phyloP scores from a whole-genome alignment of 208 protist genomes.

The Histomonas meleagridis region DNA sequence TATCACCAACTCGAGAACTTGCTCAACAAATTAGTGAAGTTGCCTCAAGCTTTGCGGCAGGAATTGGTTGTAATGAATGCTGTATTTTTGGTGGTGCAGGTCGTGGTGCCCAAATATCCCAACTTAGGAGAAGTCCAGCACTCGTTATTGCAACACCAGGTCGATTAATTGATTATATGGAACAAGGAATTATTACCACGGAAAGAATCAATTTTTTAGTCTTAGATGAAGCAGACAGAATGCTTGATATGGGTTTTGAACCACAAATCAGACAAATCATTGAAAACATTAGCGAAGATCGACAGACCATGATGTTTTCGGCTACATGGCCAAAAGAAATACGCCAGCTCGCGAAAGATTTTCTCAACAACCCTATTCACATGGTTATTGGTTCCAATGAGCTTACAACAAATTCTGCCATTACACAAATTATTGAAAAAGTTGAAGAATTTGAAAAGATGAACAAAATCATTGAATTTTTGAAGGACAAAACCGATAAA shows the following conservation, averaged over 20 bases:
- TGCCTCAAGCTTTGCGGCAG: conserved; percentile 16
- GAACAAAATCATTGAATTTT: conserved; percentile 42
- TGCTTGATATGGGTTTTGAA: conserved; percentile 73
- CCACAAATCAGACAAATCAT: conserved; percentile 53
- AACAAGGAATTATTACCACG: conserved; percentile 58
- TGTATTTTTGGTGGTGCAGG: conserved; percentile 59
- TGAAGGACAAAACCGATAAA: conserved; percentile 32
- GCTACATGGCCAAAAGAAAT: conserved; percentile 71
- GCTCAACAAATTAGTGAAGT: conserved; percentile 56
- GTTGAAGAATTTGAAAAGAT: conserved; percentile 52
- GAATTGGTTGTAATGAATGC: neutral
- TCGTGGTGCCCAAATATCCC: conserved; percentile 58
- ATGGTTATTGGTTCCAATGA: conserved; percentile 65
- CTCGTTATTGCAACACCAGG: conserved; percentile 75
- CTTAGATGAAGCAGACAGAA: conserved; percentile 92
- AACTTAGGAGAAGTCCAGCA: conserved; percentile 51
- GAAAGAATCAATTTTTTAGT: conserved; percentile 70
- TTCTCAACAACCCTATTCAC: conserved; percentile 67
- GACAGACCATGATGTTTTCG: conserved; percentile 53
- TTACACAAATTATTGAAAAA: conserved; percentile 53
- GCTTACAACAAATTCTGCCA: conserved; percentile 49
- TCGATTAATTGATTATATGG: conserved; percentile 71
- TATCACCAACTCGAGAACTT: conserved; percentile 69
- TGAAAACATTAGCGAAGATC: conserved; percentile 41
- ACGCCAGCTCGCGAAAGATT: conserved; percentile 77